These are phyloP conservation scores for Irineochytrium annulatum DNA, from an alignment of 192 early-diverging fungal species.

Conservation along the genomic window DNA sequence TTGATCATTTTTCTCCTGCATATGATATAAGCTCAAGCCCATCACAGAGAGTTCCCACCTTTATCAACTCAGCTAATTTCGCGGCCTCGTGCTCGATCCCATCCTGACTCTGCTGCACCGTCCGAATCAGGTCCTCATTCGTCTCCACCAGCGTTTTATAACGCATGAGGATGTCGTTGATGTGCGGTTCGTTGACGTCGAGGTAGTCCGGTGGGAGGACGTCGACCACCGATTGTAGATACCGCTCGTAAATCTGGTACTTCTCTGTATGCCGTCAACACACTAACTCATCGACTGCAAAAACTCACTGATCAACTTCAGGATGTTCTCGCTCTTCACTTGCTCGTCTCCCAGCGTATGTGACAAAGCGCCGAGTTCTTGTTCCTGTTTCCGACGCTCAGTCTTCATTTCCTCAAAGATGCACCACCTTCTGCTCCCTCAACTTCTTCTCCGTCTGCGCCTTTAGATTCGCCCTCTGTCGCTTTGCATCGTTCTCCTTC, in stretches of 20 bases:
- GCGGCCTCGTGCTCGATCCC: slow-evolving; percentile 45
- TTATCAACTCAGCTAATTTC: slow-evolving; percentile 41
- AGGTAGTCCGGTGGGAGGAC: slow-evolving; percentile 56
- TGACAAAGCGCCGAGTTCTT: slow-evolving; percentile 38
- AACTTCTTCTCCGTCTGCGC: slow-evolving; percentile 52
- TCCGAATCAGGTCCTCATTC: slow-evolving; percentile 46
- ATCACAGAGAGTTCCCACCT: slow-evolving; percentile 21
- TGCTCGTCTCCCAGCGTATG: slow-evolving; percentile 39
- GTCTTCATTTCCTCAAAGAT: not conserved
- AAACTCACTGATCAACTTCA: slow-evolving; percentile 46
- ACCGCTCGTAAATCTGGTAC: slow-evolving; percentile 53
- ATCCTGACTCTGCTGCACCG: slow-evolving; percentile 40
- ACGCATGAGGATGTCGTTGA: slow-evolving; percentile 60
- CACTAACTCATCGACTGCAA: not conserved
- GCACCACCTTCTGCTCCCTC: slow-evolving; percentile 47
- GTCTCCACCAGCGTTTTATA: slow-evolving; percentile 61
- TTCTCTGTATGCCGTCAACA: slow-evolving; percentile 31
- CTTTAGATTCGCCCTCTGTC: slow-evolving; percentile 55
- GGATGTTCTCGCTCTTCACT: slow-evolving; percentile 38
- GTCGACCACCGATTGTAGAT: slow-evolving; percentile 55
- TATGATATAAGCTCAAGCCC: not conserved
- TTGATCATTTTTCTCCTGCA: slow-evolving; percentile 51
- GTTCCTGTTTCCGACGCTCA: slow-evolving; percentile 37
- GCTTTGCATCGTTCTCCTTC: slow-evolving; percentile 64
- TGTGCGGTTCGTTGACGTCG: slow-evolving; percentile 60